Evolutionary conservation across 2,329 filamentous ascomycete species (phyloP), one percentile per base, ranked within the genome.

Genomic region (Amauroascus verrucosus): DNA sequence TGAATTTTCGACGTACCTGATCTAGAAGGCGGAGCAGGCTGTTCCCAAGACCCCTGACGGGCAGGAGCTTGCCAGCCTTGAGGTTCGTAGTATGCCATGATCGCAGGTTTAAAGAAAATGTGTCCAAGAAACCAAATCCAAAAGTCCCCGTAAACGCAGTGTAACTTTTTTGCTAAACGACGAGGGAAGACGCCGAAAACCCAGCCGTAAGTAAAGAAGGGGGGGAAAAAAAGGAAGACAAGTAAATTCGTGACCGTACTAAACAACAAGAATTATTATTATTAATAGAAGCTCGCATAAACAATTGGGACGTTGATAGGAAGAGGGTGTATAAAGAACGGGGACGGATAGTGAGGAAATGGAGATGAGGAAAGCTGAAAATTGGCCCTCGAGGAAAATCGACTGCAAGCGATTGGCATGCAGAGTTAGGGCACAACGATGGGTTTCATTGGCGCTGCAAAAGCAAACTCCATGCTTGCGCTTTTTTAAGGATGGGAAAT

Each of bases 21-120:
- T 65, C 84, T 81, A 61, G 84, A 84, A 37, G 84, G 83, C 57
- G 84, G 84, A 55, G 78, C 79, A 60, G 83, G 83, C 65, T 86
- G 82, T 63, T 88, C 85, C 84, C 84, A 88, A 44, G 81, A 82
- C 20, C 78, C 69, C 72, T 85, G 83, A 63, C 81, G 79, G 63
- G 76, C 74, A 59, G 80, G 74, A 58, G 79, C 77, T 57, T 81
- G 75, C 79, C 82, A 84, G 65, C 72, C 69, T 62, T 81, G 78
- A 65, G 81, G 79, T 68, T 85, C 82, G 74, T 85, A 86, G 71
- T 83, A 86, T 62, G 83, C 78, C 81, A 85, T 85, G 56, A 66
- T 69, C 58, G 58, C 60, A 9, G 32, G 14, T 44, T n/a, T n/a
- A 48, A 48, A 41, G 14, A 51, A 35, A 47, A 13, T 18, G 22